Evolutionary conservation across 2,329 filamentous ascomycete genomes (phyloP), one percentile per base, ranked within the genome.

Genomic region (Clonostachys rhizophaga): DNA sequence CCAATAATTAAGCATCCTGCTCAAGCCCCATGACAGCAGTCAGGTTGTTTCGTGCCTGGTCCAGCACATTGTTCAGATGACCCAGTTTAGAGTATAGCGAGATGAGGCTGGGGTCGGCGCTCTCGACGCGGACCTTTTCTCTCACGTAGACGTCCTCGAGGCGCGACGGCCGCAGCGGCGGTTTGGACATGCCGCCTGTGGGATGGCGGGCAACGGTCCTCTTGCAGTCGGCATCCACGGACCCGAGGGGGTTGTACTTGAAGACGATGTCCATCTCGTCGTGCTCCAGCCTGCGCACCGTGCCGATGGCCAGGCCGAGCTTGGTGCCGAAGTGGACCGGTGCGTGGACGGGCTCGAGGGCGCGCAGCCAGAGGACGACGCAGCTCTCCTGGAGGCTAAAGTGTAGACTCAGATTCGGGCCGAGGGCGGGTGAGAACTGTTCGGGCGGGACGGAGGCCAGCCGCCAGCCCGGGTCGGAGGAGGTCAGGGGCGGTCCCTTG

Each of bases 71-170:
- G 52, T 87, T 84, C 48, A 96, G 68, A 5, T 88, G 90, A 33
- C 78, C 82, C 55, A 96, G 71, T 68, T 96, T 96, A 6, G 90
- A 86, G 63, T 89, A 86, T 34, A 94, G 75, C 35, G 88, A 86
- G 63, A 96, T 84, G 53, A 96, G 63, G 56, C 84, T 91, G 2
- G 92, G 92, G 64, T 97, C 91, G 47, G 91, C 89, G 58, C 83
- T 92, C 65, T 96, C 91, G 3, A 96, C 86, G 39, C 87, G 78
- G 5, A 96, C 81, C 70, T 96, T 96, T 64, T 96, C 92, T 55
- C 86, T 83, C 42, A 97, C 92, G 53, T 83, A 86, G 4, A 96
- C 91, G 51, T 94, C 83, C 4, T 67, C 63, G 34, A 64, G 24
- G n/a, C 11, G 20, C 36, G 20, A 10, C 18, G 35, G 16, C 14